Conservation (phyloP, 2,329 filamentous ascomycete species). For the Talaromyces sp. region DNA sequence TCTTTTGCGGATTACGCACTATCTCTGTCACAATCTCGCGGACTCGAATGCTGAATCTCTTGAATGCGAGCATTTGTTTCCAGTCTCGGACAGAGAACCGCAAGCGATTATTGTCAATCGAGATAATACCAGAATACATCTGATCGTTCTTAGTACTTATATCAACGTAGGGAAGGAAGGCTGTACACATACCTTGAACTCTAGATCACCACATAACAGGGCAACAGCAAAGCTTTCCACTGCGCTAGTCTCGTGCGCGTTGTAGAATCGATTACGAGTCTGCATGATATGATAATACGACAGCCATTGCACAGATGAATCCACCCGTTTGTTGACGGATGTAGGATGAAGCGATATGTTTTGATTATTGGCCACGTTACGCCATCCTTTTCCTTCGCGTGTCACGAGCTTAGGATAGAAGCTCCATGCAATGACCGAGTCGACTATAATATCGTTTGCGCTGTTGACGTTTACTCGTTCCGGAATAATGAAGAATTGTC, state of each 20-base stretch:
- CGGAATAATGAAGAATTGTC: conserved; percentile 81
- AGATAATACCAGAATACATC: conserved; percentile 82
- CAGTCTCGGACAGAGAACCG: conserved; percentile 81
- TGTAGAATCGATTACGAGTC: conserved; percentile 71
- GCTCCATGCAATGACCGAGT: conserved; percentile 83
- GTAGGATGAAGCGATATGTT: conserved; percentile 80
- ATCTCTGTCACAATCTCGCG: conserved; percentile 70
- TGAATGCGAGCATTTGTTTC: conserved; percentile 88
- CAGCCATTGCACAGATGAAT: conserved; percentile 66
- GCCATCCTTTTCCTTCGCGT: conserved; percentile 79
- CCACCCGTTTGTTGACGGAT: conserved; percentile 74
- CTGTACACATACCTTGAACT: conserved; percentile 65
- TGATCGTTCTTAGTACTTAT: conserved; percentile 33
- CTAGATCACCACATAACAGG: conserved; percentile 81
- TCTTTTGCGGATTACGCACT: conserved; percentile 52
- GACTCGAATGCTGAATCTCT: conserved; percentile 69
- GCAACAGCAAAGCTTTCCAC: conserved; percentile 79
- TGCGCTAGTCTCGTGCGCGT: conserved; percentile 83
- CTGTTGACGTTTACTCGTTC: conserved; percentile 71
- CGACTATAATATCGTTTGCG: conserved; percentile 72
- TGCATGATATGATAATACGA: conserved; percentile 99
- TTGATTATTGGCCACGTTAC: conserved; percentile 92
- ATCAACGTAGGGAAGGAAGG: not conserved
- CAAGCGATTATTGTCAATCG: conserved; percentile 82
- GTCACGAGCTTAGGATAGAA: conserved; percentile 93